Evolutionary conservation across 2,329 filamentous ascomycete species (phyloP).

Genomic region (Verticillium albo-atrum): DNA sequence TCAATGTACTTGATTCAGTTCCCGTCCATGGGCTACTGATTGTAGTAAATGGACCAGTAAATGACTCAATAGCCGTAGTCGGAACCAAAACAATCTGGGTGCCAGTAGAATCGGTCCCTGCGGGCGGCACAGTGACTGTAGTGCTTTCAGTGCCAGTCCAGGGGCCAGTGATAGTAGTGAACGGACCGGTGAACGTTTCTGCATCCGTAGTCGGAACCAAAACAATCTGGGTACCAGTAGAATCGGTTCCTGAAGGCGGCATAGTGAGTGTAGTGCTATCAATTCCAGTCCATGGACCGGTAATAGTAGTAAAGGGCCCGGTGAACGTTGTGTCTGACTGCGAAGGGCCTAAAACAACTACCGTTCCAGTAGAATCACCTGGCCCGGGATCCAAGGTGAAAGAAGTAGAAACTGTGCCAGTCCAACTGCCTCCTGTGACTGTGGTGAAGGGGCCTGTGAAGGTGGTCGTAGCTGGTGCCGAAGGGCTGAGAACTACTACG

Average conservation of each 20-base stretch:
- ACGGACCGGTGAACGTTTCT: too few species aligned
- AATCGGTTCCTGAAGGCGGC: background rate
- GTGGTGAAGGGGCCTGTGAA: background rate
- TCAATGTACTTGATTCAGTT: background rate
- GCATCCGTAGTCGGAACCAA: slow-evolving; percentile 3
- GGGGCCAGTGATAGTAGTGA: background rate
- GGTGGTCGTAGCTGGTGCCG: background rate
- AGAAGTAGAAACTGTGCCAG: background rate
- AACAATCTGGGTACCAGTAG: slow-evolving; percentile 5
- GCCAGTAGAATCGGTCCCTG: background rate
- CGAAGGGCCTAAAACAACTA: background rate
- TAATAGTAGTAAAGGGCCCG: background rate
- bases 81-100: slow-evolving; percentile 7
- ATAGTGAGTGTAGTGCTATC: background rate
- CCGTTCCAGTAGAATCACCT: background rate
- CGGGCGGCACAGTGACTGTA: slow-evolving; percentile 1
- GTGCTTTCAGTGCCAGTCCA: background rate
- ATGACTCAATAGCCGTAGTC: background rate
- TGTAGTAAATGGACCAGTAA: slow-evolving; percentile 5
- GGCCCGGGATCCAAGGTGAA: background rate
- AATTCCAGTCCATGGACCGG: background rate
- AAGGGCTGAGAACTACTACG: background rate
- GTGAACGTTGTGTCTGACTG: background rate
- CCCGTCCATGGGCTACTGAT: background rate
- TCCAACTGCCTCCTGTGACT: background rate